Evolutionary conservation across 805 yeast genomes (phyloP), one percentile per base, ranked within the genome.

Genomic region (Starmerella bombi): DNA sequence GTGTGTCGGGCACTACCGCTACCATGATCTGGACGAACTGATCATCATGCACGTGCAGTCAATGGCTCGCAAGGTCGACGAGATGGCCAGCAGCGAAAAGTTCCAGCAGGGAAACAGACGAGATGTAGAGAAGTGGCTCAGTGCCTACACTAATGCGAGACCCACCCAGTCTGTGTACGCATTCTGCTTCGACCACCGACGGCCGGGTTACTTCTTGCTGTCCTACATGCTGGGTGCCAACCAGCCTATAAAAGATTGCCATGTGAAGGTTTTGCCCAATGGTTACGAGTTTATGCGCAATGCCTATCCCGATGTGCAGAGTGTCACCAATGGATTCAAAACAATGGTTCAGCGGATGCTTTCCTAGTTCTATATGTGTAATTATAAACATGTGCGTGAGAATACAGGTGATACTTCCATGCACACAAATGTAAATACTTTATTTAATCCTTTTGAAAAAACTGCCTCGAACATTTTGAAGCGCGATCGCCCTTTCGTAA

Each of bases 311-410:
- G 85, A 80, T 59, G 85, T 88, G 69, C 75, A 75, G 48, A 73
- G 79, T 43, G 69, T 91, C 53, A 81, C 94, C 65, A 91, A 91
- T 55, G 99, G 99, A 15, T 91, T 91, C 75, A 91, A 91, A 67
- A 80, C 77, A 46, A 50, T 62, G 50, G 47, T 45, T 3, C 49
- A 45, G 32, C 36, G 50, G 4, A 27, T 44, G 21, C 32, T 38
- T 9, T 38, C 28, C 18, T 43, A 25, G 25, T 19, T 7, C 12
- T 15, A 7, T 22, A 34, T 34, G 18, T 20, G 19, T 7, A 14
- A 14, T 19, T 14, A 32, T 16, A n/a, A 19, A 6, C 5, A 32
- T 10, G n/a, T n/a, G n/a, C n/a, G n/a, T n/a, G n/a, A n/a, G n/a
- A n/a, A n/a, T n/a, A n/a, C n/a, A n/a, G n/a, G n/a, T n/a, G n/a